Conservation (phyloP, 768 basidiomycete genomes). For the Exsudoporus frostii region DNA sequence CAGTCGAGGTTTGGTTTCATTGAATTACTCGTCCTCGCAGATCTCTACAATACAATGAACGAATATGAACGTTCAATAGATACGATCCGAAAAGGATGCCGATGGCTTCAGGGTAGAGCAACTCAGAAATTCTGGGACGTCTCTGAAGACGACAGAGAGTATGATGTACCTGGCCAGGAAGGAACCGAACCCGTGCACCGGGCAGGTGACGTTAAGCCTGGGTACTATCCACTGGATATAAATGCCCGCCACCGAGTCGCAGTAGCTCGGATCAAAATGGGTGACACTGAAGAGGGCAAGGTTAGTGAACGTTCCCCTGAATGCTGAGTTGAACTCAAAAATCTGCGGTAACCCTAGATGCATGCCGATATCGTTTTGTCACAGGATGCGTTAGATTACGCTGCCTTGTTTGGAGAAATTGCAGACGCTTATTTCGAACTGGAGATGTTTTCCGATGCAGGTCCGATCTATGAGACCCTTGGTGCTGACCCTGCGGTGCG, state of each 20-base stretch:
- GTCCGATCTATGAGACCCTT: not conserved
- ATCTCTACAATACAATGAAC: not conserved
- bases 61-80: not conserved
- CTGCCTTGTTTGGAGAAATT: slow-evolving; percentile 75
- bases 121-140: not conserved
- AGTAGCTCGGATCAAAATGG: slow-evolving; percentile 74
- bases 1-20: slow-evolving; percentile 18
- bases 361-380: slow-evolving; percentile 71
- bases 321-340: not conserved
- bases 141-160: not conserved
- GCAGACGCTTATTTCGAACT: slow-evolving; percentile 70
- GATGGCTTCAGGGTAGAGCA: not conserved
- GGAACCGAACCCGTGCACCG: not conserved
- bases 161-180: slow-evolving; percentile 52
- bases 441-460: not conserved
- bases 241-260: slow-evolving; percentile 76
- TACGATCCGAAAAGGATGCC: not conserved
- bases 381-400: slow-evolving; percentile 73
- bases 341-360: slow-evolving; percentile 42
- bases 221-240: not conserved
- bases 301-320: slow-evolving; percentile 36
- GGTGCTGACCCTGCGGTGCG: not conserved
- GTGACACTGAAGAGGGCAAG: slow-evolving; percentile 76
- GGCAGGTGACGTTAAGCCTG: not conserved
- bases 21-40: not conserved